A percentile compares a stretch with the other conserved stretches of the same genome.
These are phyloP conservation scores for Malassezia sp. DNA, from an alignment of 1,284 basidiomycete genomes.

Conservation along the genomic window DNA sequence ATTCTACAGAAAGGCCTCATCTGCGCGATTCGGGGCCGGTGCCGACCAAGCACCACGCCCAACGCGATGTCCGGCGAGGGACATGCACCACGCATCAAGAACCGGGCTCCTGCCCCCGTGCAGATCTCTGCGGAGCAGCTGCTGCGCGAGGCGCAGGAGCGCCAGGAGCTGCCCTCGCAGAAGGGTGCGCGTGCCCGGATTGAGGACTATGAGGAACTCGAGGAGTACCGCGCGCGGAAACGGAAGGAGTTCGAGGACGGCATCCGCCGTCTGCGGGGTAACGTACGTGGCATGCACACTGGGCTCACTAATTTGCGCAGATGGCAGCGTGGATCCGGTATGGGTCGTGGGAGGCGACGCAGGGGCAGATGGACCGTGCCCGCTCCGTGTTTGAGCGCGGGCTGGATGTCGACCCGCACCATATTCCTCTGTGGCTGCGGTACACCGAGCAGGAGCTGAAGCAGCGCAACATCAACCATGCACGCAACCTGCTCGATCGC, in stretches of 20 bases:
- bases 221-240: slow-evolving; percentile 88
- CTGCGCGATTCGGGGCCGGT: background rate
- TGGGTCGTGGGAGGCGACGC: slow-evolving; percentile 70
- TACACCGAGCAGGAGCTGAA: slow-evolving; percentile 99
- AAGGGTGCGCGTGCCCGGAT: slow-evolving; percentile 49
- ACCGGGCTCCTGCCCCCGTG: slow-evolving; percentile 78
- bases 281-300: slow-evolving; percentile 60
- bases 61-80: slow-evolving; percentile 4
- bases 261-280: slow-evolving; percentile 75
- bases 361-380: slow-evolving; percentile 62
- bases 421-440: slow-evolving; percentile 79
- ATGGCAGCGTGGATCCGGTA: slow-evolving; percentile 53
- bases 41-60: background rate
- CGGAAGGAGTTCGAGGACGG: slow-evolving; percentile 93
- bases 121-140: slow-evolving; percentile 98
- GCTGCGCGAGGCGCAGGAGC: slow-evolving; percentile 89
- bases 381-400: slow-evolving; percentile 93
- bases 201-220: slow-evolving; percentile 91
- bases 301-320: background rate
- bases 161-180: slow-evolving; percentile 78
- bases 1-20: background rate
- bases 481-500: slow-evolving; percentile 90
- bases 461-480: slow-evolving; percentile 87
- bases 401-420: slow-evolving; percentile 81
- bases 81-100: slow-evolving; percentile 66